Conservation (phyloP, 768 basidiomycete genomes). For the Kwoniella dejecticola region DNA sequence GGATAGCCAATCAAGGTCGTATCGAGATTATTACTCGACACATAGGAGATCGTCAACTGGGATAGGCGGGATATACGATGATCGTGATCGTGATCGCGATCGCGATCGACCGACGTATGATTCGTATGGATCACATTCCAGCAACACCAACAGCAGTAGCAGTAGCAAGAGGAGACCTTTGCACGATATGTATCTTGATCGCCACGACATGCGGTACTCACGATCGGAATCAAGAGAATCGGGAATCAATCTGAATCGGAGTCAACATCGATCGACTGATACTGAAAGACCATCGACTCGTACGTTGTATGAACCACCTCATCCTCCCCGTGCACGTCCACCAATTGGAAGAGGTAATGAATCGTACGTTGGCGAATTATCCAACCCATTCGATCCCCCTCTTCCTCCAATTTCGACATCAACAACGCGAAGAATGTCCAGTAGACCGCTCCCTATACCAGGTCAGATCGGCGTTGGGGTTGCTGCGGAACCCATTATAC, state of each 20-base stretch:
- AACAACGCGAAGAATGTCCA: too few species aligned
- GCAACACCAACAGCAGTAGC: background rate
- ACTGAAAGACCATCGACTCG: too few species aligned
- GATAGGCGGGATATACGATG: slow-evolving; percentile 16
- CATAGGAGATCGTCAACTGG: slow-evolving; percentile 15
- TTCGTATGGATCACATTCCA: too few species aligned
- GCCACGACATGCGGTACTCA: too few species aligned
- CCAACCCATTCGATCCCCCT: slow-evolving; percentile 11
- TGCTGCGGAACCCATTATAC: slow-evolving; percentile 12
- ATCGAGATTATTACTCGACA: slow-evolving; percentile 10
- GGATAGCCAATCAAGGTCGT: background rate
- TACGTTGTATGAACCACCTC: too few species aligned
- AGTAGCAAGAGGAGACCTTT: background rate
- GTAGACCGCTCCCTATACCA: too few species aligned
- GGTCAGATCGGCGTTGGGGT: too few species aligned
- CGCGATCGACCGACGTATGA: background rate
- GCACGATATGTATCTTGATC: too few species aligned
- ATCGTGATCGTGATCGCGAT: background rate
- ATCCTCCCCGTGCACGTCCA: background rate
- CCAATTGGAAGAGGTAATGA: background rate
- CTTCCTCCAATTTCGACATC: too few species aligned
- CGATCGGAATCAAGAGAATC: too few species aligned
- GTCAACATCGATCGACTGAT: too few species aligned
- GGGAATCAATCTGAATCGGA: too few species aligned
- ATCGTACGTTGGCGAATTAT: slow-evolving; percentile 9